A percentile compares a stretch with the other conserved stretches of the same genome.
Evolutionary conservation across 75 land plant species (phyloP).

Genomic region (Sequoia sempervirens): DNA sequence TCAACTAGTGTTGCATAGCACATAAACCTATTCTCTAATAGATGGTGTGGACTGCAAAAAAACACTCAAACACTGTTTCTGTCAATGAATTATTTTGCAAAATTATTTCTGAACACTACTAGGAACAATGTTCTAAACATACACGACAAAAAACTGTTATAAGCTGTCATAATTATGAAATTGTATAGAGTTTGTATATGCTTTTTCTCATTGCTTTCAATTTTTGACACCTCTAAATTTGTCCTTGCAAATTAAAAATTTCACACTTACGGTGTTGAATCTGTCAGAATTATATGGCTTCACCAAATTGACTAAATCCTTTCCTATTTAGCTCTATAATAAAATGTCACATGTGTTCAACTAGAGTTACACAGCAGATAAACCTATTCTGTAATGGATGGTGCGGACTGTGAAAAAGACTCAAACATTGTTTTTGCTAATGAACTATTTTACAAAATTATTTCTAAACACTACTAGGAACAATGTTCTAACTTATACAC

Average conservation of each 20-base stretch:
- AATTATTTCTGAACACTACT: background rate
- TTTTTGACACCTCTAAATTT: too few relatives aligned
- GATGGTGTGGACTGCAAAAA: background rate
- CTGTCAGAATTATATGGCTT: conserved; percentile 1
- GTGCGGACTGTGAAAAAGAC: too few relatives aligned
- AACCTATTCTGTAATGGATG: too few relatives aligned
- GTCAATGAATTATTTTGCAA: background rate
- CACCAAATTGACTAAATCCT: background rate
- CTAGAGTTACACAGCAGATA: too few relatives aligned
- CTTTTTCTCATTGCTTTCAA: background rate
- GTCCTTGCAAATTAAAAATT: too few relatives aligned
- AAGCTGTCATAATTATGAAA: background rate
- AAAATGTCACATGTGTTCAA: too few relatives aligned
- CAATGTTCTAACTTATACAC: too few relatives aligned
- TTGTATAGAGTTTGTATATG: background rate
- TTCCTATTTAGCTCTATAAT: too few relatives aligned
- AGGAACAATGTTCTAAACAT: background rate
- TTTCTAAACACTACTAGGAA: too few relatives aligned
- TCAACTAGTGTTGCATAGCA: background rate
- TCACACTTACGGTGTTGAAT: background rate
- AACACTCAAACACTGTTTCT: background rate
- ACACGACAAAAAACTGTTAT: background rate
- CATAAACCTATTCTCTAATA: background rate
- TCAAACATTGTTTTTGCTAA: too few relatives aligned
- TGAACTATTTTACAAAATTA: too few relatives aligned